These are phyloP conservation scores for Arachis hypogaea DNA, from an alignment of 306 rosid species.

Conservation along the genomic window DNA sequence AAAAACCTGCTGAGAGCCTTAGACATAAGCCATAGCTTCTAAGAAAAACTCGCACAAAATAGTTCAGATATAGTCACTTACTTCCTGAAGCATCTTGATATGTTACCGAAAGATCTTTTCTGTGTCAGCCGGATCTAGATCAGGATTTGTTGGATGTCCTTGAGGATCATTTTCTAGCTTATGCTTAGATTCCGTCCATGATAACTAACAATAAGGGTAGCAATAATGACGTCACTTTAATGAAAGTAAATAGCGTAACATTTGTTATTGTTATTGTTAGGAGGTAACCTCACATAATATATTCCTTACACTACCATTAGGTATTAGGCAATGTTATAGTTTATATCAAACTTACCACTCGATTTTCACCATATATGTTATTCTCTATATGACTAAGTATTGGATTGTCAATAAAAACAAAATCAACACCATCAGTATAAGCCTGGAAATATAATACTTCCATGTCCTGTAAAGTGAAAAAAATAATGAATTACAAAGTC, in stretches of 20 bases:
- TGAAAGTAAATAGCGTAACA: constrained; percentile 10
- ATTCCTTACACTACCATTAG: no score
- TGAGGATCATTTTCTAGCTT: constrained; percentile 89
- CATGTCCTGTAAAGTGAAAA: constrained; percentile 61
- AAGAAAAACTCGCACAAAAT: constrained; percentile 7
- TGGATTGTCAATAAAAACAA: constrained; percentile 72
- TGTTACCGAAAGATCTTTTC: constrained; percentile 66
- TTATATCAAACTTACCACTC: constrained; percentile 53
- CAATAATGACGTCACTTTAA: neutral
- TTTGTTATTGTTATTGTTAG: constrained; percentile 8
- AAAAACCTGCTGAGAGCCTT: no score
- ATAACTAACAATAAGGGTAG: constrained; percentile 58
- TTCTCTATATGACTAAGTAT: constrained; percentile 55
- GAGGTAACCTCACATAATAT: constrained; percentile 10
- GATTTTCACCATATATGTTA: constrained; percentile 78
- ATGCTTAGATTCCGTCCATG: constrained; percentile 85
- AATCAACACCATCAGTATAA: constrained; percentile 87
- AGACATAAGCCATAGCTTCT: neutral
- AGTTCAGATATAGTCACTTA: constrained; percentile 45
- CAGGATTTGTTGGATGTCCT: constrained; percentile 79
- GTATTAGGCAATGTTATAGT: neutral
- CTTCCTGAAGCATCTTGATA: constrained; percentile 89
- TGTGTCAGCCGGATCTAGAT: constrained; percentile 72
- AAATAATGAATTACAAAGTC: constrained; percentile 21
- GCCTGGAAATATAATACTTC: constrained; percentile 80